Base-by-base conservation (phyloP, 2,329 filamentous ascomycete genomes). In the Diaporthe ampelina region DNA sequence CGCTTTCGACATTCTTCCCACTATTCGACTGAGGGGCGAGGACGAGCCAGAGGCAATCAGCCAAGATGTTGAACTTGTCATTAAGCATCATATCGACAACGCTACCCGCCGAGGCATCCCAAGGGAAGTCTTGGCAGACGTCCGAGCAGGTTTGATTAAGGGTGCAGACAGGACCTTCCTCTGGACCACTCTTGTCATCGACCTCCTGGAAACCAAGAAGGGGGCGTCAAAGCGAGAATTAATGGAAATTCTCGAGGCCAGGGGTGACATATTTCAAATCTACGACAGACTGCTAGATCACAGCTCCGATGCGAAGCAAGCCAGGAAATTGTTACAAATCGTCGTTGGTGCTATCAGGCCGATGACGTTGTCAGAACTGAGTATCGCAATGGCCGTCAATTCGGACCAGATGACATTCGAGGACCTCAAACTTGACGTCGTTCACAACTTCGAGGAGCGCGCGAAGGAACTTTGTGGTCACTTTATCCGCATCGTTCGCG, bases 161-260 rank as follows among this genome's bases (percentile, higher is more conserved):
- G 59, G 74, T 10, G 78, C 77, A 3, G 78, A 78, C 48, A 56
- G 78, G 32, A 79, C 76, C 9, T 78, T 79, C 40, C 71, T 79
- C 21, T 79, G 77, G 78, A 74, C 76, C 2, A 76, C 77, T 5
- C 73, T 78, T 5, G 74, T 79, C 15, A 72, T 78, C 24, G 35
- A 75, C 7, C 70, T 79, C 0, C 43, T 79, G 24, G 59, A 76
- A 11, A 58, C 58, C 6, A 72, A 73, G 24, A 70, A 69, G 7
- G 76, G 76, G 0, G 76, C 76, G 6, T 76, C 75, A 1, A 59
- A 68, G 5, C 69, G 72, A 13, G 77, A 76, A 59, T 72, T 77
- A 1, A 72, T 77, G 3, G 56, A 73, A 2, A 74, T 79, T 15
- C 56, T 78, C 19, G 67, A 69, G 2, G 77, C 72, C 26, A 54